Evolutionary conservation across 306 rosid genomes (phyloP).

Genomic region (Quercus rubra): DNA sequence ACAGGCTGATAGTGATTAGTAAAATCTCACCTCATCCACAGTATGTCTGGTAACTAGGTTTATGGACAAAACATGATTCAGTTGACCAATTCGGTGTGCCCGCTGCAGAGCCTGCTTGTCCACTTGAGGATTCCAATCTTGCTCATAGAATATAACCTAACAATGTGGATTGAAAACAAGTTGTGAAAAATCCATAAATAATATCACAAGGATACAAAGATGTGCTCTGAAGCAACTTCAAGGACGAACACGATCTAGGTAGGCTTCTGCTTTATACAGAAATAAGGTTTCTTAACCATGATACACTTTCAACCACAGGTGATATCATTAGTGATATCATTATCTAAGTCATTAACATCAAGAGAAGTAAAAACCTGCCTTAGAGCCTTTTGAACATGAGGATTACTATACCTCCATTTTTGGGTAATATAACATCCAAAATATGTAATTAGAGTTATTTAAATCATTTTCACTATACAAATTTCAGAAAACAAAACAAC

Average conservation of each 20-base stretch:
- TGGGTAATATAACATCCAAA: not conserved
- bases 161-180: not conserved
- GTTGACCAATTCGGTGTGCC: constrained; percentile 93
- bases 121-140: constrained; percentile 99
- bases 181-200: not conserved
- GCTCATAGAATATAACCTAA: constrained; percentile 93
- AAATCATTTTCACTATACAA: too few relatives aligned
- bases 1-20: not conserved
- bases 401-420: not conserved
- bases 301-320: too few relatives aligned
- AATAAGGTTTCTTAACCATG: too few relatives aligned
- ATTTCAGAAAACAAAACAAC: too few relatives aligned
- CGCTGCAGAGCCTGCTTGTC: constrained; percentile 95
- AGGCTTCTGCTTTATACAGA: too few relatives aligned
- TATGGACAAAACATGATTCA: constrained; percentile 70
- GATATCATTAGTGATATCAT: too few relatives aligned
- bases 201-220: not conserved
- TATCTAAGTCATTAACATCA: too few relatives aligned
- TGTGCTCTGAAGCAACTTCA: not conserved
- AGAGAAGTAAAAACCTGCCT: too few relatives aligned
- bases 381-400: too few relatives aligned
- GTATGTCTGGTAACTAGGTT: constrained; percentile 67
- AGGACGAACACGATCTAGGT: too few relatives aligned
- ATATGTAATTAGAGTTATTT: not conserved
- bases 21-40: constrained; percentile 76